phyloP scores from a whole-genome alignment of 805 yeast species.

The Allodekkera sacchari region DNA sequence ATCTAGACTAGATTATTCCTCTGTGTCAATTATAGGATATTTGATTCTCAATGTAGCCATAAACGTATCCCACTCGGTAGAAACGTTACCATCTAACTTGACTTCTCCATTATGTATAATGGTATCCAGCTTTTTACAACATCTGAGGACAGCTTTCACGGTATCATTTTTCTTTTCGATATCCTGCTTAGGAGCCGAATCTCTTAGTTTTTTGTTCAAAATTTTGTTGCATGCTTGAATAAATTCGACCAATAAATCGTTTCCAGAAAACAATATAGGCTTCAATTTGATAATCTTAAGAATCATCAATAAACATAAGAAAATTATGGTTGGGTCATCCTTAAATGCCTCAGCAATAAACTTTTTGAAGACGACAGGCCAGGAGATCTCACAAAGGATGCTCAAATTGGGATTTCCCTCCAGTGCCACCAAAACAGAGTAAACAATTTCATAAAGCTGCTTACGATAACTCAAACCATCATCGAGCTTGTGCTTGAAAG shows the following conservation, averaged over 20 bases:
- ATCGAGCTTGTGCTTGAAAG: slow-evolving; percentile 76
- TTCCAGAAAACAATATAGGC: slow-evolving; percentile 16
- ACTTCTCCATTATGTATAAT: slow-evolving; percentile 13
- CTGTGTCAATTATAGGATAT: slow-evolving; percentile 16
- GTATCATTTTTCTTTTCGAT: slow-evolving; percentile 46
- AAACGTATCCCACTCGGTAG: slow-evolving; percentile 17
- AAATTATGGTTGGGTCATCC: slow-evolving; percentile 56
- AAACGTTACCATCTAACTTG: slow-evolving; percentile 13
- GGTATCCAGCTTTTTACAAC: slow-evolving; percentile 17
- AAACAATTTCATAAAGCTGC: slow-evolving; percentile 60
- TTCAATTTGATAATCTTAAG: slow-evolving; percentile 28
- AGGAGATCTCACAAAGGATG: slow-evolving; percentile 15
- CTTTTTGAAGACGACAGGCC: slow-evolving; percentile 25
- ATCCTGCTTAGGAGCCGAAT: slow-evolving; percentile 62
- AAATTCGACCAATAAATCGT: slow-evolving; percentile 16
- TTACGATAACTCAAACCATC: slow-evolving; percentile 69
- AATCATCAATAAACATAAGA: slow-evolving; percentile 40
- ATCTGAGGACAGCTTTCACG: slow-evolving; percentile 23
- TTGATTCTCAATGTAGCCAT: slow-evolving; percentile 9
- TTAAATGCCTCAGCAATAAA: slow-evolving; percentile 42
- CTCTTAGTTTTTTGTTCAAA: slow-evolving; percentile 41
- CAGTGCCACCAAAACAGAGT: slow-evolving; percentile 36
- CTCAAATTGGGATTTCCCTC: slow-evolving; percentile 18
- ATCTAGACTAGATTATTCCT: slow-evolving; percentile 10
- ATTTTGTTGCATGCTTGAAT: slow-evolving; percentile 32